Base-by-base conservation (phyloP, 495 filamentous ascomycete genomes). In the Immersiella caudata region DNA sequence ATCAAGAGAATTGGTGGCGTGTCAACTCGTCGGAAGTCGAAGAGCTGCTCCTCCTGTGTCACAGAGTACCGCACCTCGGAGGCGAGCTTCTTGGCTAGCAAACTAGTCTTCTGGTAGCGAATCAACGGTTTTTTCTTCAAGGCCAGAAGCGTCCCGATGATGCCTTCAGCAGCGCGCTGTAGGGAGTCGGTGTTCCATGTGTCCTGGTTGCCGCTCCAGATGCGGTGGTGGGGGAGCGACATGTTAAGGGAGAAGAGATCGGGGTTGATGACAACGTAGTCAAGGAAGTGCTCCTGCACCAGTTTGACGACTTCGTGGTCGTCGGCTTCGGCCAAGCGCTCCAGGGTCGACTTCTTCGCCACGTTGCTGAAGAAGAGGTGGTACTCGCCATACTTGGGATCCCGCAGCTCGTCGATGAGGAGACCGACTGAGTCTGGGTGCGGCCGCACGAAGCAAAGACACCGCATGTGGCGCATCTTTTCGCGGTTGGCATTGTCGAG, bases 351-450 rank as follows among this genome's bases (percentile, higher is more conserved):
- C 78, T 99, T 99, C 76, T 94, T 94, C 75, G 95, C 89, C 51
- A 97, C 88, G 78, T 99, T 99, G 84, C 92, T 97, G 75, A 99
- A 94, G 80, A 93, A 97, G 61, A 99, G 88, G 71, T 96, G 86
- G 79, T 99, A 99, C 84, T 98, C 95, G 67, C 96, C 95, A 72
- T 99, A 99, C 73, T 95, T 97, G 21, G 95, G 96, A 63, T 97
- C 94, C 66, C 96, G 88, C 55, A 99, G 85, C 80, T 99, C 95
- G 71, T 99, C 96, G 71, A 99, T 95, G 21, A 99, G 85, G 33
- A 92, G 86, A 76, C 97, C 93, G 69, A 97, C 91, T 24, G 95
- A 94, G 66, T 93, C 91, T 2, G 94, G 86, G 12, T 94, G 94
- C 18, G 95, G 95, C 27, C 96, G 88, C 33, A 98, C 86, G 75